phyloP scores from a whole-genome alignment of 768 basidiomycete species.

The Lactifluus subvellereus region DNA sequence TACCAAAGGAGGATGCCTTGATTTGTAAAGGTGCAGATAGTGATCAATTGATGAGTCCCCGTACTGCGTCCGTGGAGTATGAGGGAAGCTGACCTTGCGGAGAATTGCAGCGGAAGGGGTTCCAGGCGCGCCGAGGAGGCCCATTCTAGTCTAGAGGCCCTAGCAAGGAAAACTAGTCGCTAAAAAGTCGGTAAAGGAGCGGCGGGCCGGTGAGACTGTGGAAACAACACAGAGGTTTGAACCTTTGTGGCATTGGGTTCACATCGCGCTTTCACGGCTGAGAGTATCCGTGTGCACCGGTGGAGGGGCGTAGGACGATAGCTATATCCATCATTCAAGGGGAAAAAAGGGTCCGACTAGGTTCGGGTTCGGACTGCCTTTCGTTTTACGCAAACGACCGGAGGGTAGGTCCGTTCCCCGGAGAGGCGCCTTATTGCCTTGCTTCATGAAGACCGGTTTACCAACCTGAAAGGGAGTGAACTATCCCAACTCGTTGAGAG shows the following conservation, averaged over 20 bases:
- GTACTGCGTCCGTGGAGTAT: not conserved
- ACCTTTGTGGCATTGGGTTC: conserved; percentile 13
- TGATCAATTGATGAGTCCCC: conserved; percentile 7
- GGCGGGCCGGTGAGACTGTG: conserved; percentile 2
- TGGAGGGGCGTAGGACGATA: conserved; percentile 3
- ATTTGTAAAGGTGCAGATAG: conserved; percentile 7
- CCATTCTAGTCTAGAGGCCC: not conserved
- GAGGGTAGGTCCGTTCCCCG: conserved; percentile 2
- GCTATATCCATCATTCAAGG: conserved; percentile 12
- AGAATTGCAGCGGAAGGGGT: not conserved
- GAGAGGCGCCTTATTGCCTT: not conserved
- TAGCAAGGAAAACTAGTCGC: conserved; percentile 8
- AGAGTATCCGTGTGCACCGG: not conserved
- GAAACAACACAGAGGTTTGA: not conserved
- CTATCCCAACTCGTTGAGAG: not conserved
- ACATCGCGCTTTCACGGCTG: not conserved
- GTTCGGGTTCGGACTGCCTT: conserved; percentile 5
- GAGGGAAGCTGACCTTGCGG: not conserved
- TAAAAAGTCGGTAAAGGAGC: conserved; percentile 13
- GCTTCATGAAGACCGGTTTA: not conserved
- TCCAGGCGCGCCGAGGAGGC: not conserved
- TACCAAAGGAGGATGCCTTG: not conserved
- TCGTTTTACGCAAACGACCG: conserved; percentile 1
- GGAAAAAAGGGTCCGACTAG: not conserved
- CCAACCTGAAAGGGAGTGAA: not conserved